These are phyloP conservation scores for Aegle marmelos DNA, from an alignment of 345 rosid genomes.

Conservation along the genomic window DNA sequence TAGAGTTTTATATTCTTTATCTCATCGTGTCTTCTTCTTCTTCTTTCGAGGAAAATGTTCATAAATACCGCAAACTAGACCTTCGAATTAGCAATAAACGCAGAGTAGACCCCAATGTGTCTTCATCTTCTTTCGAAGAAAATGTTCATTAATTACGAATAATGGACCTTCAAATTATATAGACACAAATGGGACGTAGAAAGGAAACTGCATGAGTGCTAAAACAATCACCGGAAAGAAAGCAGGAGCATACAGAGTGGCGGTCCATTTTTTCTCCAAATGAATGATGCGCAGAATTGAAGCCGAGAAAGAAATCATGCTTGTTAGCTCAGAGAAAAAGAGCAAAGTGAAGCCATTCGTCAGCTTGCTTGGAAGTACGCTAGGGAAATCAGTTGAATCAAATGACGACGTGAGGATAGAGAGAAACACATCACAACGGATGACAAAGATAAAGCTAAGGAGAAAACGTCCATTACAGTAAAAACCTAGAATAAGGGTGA, in stretches of 20 bases:
- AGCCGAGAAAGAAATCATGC: slow-evolving; percentile 22
- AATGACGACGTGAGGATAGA: slow-evolving; percentile 23
- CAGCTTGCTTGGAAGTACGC: slow-evolving; percentile 14
- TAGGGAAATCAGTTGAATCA: not conserved
- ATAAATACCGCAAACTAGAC: not conserved
- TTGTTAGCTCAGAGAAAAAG: slow-evolving; percentile 18
- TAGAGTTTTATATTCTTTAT: too few species aligned
- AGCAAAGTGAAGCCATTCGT: slow-evolving; percentile 27
- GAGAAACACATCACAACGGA: slow-evolving; percentile 32
- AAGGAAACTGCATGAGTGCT: slow-evolving; percentile 17
- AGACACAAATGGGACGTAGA: not conserved
- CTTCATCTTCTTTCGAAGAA: too few species aligned
- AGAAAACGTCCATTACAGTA: slow-evolving; percentile 17
- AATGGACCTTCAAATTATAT: not conserved
- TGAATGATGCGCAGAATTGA: slow-evolving; percentile 27
- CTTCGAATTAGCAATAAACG: not conserved
- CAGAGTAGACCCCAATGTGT: too few species aligned
- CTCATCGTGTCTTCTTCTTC: not conserved
- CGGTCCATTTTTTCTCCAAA: slow-evolving; percentile 6
- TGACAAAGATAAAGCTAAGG: slow-evolving; percentile 21
- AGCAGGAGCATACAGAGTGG: slow-evolving; percentile 13
- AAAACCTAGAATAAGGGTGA: slow-evolving; percentile 17
- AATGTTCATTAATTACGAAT: not conserved
- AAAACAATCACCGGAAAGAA: slow-evolving; percentile 22
- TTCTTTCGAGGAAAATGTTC: not conserved